Evolutionary conservation across 768 basidiomycete species (phyloP).

Genomic region (Rhodotorula diobovata): DNA sequence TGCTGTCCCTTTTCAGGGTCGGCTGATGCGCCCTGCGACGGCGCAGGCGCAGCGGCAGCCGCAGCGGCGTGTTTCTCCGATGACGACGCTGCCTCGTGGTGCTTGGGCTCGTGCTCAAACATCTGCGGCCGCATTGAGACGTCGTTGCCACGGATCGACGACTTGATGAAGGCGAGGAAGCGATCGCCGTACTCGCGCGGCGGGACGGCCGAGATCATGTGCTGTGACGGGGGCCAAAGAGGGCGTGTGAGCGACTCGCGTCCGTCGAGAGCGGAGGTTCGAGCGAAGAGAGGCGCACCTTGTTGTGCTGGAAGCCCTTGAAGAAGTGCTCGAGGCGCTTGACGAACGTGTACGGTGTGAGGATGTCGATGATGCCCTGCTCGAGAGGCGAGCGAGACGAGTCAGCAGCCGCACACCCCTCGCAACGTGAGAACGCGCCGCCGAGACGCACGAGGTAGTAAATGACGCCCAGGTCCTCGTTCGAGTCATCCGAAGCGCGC

Average conservation of each 20-base stretch:
- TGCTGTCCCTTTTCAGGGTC: neutral
- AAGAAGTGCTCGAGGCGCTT: slow-evolving; percentile 86
- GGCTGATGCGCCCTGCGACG: neutral
- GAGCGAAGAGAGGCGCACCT: slow-evolving; percentile 56
- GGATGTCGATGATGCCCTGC: slow-evolving; percentile 84
- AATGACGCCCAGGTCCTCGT: slow-evolving; percentile 61
- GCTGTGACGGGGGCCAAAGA: slow-evolving; percentile 57
- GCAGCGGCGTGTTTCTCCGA: neutral
- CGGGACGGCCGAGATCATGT: slow-evolving; percentile 89
- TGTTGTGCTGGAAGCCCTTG: slow-evolving; percentile 82
- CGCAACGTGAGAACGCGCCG: too few relatives aligned
- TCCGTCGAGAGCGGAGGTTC: slow-evolving; percentile 8
- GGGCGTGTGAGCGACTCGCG: neutral
- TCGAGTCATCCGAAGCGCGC: slow-evolving; percentile 79
- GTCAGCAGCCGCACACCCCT: too few relatives aligned
- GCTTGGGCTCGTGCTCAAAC: slow-evolving; percentile 7
- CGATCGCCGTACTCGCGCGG: slow-evolving; percentile 81
- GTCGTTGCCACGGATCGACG: slow-evolving; percentile 74
- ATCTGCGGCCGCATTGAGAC: slow-evolving; percentile 53
- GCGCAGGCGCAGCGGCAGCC: too few relatives aligned
- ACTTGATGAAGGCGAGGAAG: slow-evolving; percentile 74
- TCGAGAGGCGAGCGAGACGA: too few relatives aligned
- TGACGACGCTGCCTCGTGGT: neutral
- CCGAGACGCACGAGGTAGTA: slow-evolving; percentile 41
- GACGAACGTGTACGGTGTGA: slow-evolving; percentile 73